Conservation (phyloP, 495 filamentous ascomycete genomes). For the Coniosporium apollinis region DNA sequence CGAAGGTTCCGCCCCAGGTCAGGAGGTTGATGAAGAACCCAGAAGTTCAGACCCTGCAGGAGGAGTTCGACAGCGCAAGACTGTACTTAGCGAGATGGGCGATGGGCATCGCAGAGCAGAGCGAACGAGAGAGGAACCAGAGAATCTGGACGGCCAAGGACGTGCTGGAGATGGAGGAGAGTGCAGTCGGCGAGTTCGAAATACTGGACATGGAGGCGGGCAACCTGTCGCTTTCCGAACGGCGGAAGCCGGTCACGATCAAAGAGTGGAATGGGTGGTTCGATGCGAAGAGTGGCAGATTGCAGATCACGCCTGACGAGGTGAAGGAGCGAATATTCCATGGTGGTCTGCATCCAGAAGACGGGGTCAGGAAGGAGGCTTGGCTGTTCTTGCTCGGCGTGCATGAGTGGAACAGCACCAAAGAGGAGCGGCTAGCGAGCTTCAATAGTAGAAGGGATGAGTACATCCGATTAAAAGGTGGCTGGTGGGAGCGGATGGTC, state of each 20-base stretch:
- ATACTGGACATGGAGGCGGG: slow-evolving; percentile 69
- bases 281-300: slow-evolving; percentile 48
- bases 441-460: slow-evolving; percentile 79
- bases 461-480: slow-evolving; percentile 82
- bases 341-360: slow-evolving; percentile 74
- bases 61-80: slow-evolving; percentile 91
- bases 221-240: slow-evolving; percentile 50
- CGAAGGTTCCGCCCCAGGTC: slow-evolving; percentile 73
- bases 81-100: slow-evolving; percentile 93
- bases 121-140: slow-evolving; percentile 65
- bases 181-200: slow-evolving; percentile 88
- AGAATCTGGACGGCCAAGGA: slow-evolving; percentile 88
- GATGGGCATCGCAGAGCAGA: slow-evolving; percentile 95
- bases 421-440: slow-evolving; percentile 61
- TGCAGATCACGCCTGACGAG: slow-evolving; percentile 70
- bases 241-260: slow-evolving; percentile 57
- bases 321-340: slow-evolving; percentile 95
- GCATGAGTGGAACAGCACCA: slow-evolving; percentile 74
- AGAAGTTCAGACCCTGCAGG: slow-evolving; percentile 85
- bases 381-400: slow-evolving; percentile 92
- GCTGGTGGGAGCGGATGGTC: slow-evolving; percentile 91
- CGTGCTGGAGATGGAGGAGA: slow-evolving; percentile 84
- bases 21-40: slow-evolving; percentile 74
- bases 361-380: slow-evolving; percentile 85
- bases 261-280: slow-evolving; percentile 84